phyloP scores from a whole-genome alignment of 345 rosid species.

The Raphanus sativus region DNA sequence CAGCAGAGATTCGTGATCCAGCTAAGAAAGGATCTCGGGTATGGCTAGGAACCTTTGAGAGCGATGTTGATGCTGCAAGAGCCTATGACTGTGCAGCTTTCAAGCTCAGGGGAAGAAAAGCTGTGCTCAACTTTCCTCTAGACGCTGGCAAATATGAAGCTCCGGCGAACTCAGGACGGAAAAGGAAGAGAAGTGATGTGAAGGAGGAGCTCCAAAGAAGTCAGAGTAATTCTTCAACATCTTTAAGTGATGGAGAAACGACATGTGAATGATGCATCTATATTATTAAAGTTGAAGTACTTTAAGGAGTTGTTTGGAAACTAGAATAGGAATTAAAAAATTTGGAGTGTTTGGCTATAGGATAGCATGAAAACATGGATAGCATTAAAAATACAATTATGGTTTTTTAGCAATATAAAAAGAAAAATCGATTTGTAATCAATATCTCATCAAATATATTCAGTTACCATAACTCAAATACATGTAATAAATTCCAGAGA shows the following conservation, averaged over 20 bases:
- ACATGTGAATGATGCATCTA: slow-evolving; percentile 14
- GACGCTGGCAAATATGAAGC: slow-evolving; percentile 66
- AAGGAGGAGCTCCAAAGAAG: slow-evolving; percentile 24
- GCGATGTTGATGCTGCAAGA: slow-evolving; percentile 74
- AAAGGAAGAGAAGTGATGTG: slow-evolving; percentile 46
- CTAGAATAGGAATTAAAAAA: no score
- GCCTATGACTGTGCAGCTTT: slow-evolving; percentile 94
- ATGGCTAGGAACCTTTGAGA: slow-evolving; percentile 86
- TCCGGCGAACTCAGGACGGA: slow-evolving; percentile 52
- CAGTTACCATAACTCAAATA: no score
- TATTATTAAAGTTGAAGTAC: no score
- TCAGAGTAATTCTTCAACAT: slow-evolving; percentile 27
- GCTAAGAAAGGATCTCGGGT: slow-evolving; percentile 68
- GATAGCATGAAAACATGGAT: no score
- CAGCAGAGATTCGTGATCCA: slow-evolving; percentile 95
- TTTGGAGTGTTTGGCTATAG: no score
- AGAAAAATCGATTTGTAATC: no score
- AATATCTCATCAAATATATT: no score
- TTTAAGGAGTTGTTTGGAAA: no score
- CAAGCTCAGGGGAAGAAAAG: slow-evolving; percentile 77
- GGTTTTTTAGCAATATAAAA: no score
- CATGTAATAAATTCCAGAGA: no score
- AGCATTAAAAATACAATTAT: no score
- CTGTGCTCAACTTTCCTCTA: slow-evolving; percentile 77
- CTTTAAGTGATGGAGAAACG: slow-evolving; percentile 20